Evolutionary conservation across 306 rosid species (phyloP).

Genomic region (Gleditsia sinensis): DNA sequence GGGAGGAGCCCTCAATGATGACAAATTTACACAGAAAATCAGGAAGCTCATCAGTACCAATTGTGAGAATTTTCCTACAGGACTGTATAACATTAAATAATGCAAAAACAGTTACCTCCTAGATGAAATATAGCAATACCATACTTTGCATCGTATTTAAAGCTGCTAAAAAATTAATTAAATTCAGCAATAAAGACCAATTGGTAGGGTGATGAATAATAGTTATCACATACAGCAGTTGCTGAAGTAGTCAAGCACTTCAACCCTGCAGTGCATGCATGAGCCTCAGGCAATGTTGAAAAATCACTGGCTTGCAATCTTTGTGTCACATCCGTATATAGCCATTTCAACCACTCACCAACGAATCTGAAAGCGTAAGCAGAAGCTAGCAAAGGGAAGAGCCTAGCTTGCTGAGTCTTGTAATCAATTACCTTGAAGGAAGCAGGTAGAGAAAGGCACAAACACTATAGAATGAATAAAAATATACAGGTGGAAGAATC

Average conservation of each 20-base stretch:
- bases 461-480: background rate
- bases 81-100: conserved; percentile 17
- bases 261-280: conserved; percentile 99
- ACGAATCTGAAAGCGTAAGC: conserved; percentile 98
- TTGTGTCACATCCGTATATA: conserved; percentile 85
- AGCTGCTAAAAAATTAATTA: conserved; percentile 17
- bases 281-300: conserved; percentile 95
- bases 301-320: conserved; percentile 82
- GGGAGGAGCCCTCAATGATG: background rate
- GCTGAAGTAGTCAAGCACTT: conserved; percentile 93
- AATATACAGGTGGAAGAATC: conserved; percentile 16
- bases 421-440: conserved; percentile 83
- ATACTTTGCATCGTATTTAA: conserved; percentile 18
- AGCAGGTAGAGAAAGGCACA: conserved; percentile 31
- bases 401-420: conserved; percentile 95
- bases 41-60: background rate
- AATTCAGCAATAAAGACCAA: conserved; percentile 9
- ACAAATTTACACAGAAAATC: conserved; percentile 5
- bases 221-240: conserved; percentile 76
- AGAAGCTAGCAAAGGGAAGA: conserved; percentile 96
- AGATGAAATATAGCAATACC: conserved; percentile 3
- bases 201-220: conserved; percentile 16
- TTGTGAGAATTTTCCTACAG: conserved; percentile 6
- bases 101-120: background rate
- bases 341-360: conserved; percentile 98